Base-by-base conservation (phyloP, 768 basidiomycete genomes). In the Rhodocollybia butyracea region DNA sequence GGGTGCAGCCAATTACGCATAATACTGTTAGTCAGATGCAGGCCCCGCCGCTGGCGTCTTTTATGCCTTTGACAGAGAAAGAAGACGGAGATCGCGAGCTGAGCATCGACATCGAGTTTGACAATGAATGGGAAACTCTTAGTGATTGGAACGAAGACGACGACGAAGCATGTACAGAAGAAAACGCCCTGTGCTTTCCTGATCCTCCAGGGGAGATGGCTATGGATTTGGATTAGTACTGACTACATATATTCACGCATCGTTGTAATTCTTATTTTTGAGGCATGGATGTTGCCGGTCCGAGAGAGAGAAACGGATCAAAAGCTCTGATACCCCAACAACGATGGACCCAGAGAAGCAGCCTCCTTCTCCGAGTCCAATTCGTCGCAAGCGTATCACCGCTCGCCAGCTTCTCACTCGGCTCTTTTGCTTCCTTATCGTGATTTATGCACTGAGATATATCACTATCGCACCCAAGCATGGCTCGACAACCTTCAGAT, bases 121-220 rank as follows among this genome's bases (percentile, higher is more conserved):
- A 93, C 63, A 91, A 91, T 58, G 89, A 89, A 58, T 93, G 91
- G 90, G 91, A 92, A 68, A 83, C 89, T 39, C 90, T 88, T 48
- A 91, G 90, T 61, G 89, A 91, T 70, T 92, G 90, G 89, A 92
- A 92, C 67, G 90, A 91, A 67, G 90, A 92, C 59, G 90, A 92
- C 62, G 85, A 86, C 2, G 89, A 92, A 56, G 88, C 86, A 3
- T 82, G 82, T 19, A 68, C 66, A 21, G 89, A 91, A 62, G 88
- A 92, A 68, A 83, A 82, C 52, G 78, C 78, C 45, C 65, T 91
- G 3, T 90, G 89, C 66, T 89, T 86, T 69, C 81, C 85, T 17
- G 68, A 65, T 26, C 46, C 54, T 46, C 54, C 43, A 12, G 54
- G 46, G 10, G 54, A 55, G 31, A 45, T 43, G 51, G 41, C 38